Evolutionary conservation across 257 asterid species (phyloP), one percentile per base, ranked within the genome.

Genomic region (Ballota nigra): DNA sequence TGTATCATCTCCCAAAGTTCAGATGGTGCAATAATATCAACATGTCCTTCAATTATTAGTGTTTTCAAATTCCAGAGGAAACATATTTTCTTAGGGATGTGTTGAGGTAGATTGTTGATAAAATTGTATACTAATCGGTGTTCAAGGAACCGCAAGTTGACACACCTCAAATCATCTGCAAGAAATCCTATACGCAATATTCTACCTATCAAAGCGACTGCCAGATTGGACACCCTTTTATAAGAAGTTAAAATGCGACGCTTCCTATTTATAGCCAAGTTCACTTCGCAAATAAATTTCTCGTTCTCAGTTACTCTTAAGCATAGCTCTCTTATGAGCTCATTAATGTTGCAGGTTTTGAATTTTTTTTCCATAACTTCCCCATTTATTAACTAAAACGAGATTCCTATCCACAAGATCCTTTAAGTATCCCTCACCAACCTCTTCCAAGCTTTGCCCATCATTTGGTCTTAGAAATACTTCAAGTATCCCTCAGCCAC

Each of bases 401-500:
- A 67, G 72, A 18, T 67, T 67, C 12, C 72, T 64, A 4, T 7
- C 69, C 28, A 41, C 38, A 3, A 64, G 49, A 31, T 67, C 72
- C 16, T 28, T n/a, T 10, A 67, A 1, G 8, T 67, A 26, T 19
- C 24, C 60, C 6, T 47, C 45, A 8, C 13, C 62, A 26, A 9
- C 31, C 33, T 66, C 60, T 45, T 66, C 71, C 28, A 66, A 45
- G 47, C 28, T 66, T 24, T 3, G 11, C 0, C 0, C 59, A 9
- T 28, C 12, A 3, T 66, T 49, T 0, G 47, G 18, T 16, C 6
- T 66, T 9, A 67, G 18, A 49, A 67, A n/a, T n/a, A n/a, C n/a
- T n/a, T n/a, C n/a, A n/a, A n/a, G n/a, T n/a, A 67, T 16, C 62
- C 72, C 72, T 67, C 72, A 0, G 28, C 61, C 12, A 67, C 45